Evolutionary conservation across 306 rosid genomes (phyloP), one percentile per base, ranked within the genome.

Genomic region (Ammopiptanthus mongolicus): DNA sequence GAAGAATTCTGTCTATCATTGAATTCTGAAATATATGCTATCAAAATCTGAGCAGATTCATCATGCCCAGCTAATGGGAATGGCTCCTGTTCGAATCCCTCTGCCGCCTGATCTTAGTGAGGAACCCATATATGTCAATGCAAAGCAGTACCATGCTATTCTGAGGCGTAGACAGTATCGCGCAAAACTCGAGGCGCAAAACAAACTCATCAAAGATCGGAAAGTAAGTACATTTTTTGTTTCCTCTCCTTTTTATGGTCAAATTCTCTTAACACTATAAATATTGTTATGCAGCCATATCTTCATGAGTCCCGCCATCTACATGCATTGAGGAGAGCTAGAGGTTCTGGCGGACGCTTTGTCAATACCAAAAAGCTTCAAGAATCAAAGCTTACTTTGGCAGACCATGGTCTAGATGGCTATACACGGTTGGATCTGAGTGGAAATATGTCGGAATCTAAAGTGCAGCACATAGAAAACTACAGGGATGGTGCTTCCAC

Each of bases 121-220:
- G 31, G 88, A 81, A 82, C 92, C 97, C 58, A 89, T 91, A 66
- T 93, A 86, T 59, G 98, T 93, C 80, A 93, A 91, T 81, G 89
- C 97, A n/a, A 93, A 93, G 84, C 98, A 89, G 74, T 91, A 91
- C 85, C 94, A 84, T 64, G 98, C 97, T 65, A 93, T 93, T 76
- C 85, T 93, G 80, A 83, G 96, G 69, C 91, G 97, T 74, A 87
- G 98, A 69, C 87, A 91, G 70, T 86, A 86, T 3, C 98, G 98
- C 46, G 97, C 96, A 25, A 93, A 88, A 83, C 89, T 89, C 3
- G 91, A 91, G 82, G 90, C 88, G 22, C 91, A 81, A 17, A 93
- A 84, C 75, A 88, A 85, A 81, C 89, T 88, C 69, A 51, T 85
- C 52, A 91, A 87, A 80, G 44, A 75, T 57, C 86, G 96, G 17